phyloP scores from a whole-genome alignment of 176 grass and related monocot genomes.

The Musa troglodytarum region DNA sequence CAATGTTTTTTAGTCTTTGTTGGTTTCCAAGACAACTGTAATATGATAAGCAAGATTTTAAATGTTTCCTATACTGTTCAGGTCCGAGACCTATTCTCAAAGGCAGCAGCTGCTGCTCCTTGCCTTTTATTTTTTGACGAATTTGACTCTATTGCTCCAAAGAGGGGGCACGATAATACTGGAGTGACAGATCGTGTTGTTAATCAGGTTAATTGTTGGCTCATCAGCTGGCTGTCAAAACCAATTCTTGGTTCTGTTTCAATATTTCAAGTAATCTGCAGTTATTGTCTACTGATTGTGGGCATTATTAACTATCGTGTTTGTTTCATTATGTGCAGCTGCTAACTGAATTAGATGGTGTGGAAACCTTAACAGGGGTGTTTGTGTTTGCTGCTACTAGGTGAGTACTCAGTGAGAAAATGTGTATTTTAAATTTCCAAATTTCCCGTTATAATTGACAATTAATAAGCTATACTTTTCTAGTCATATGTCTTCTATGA shows the following conservation, averaged over 20 bases:
- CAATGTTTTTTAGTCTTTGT: not conserved
- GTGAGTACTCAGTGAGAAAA: conserved; percentile 21
- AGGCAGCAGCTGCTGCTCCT: conserved; percentile 75
- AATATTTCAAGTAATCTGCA: conserved; percentile 6
- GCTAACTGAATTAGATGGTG: conserved; percentile 90
- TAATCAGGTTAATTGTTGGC: conserved; percentile 61
- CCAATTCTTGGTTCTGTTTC: not conserved
- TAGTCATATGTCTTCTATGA: not conserved
- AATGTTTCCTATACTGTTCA: conserved; percentile 30
- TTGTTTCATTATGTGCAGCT: conserved; percentile 51
- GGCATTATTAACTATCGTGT: not conserved
- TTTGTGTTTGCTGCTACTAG: conserved; percentile 98
- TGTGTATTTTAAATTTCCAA: not conserved
- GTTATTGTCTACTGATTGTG: not conserved
- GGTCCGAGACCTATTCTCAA: conserved; percentile 88
- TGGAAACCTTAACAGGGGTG: conserved; percentile 83
- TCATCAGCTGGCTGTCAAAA: not conserved
- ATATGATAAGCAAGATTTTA: not conserved
- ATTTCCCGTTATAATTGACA: not conserved
- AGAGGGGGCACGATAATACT: conserved; percentile 78
- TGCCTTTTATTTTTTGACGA: conserved; percentile 96
- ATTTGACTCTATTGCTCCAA: conserved; percentile 87
- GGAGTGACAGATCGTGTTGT: conserved; percentile 96
- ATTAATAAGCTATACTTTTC: not conserved
- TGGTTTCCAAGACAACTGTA: not conserved